Base-by-base conservation (phyloP, 139 green algal genomes). In the Monoraphidium neglectum region DNA sequence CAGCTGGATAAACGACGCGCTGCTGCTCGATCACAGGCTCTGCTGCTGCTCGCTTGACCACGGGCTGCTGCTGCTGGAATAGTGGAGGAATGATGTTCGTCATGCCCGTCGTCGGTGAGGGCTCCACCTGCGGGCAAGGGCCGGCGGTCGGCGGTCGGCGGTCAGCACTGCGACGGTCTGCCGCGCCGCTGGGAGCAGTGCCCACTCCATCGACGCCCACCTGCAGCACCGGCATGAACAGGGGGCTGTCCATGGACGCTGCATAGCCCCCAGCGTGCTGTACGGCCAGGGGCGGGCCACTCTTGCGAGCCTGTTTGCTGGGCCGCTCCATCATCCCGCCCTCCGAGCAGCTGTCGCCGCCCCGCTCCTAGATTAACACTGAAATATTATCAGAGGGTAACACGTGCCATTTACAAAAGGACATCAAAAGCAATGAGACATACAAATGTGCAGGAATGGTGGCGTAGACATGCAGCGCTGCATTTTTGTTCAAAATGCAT, bases 81-180 rank as follows among this genome's bases (percentile, higher is more conserved):
- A 89, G 53, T 28, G 78, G 84, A 24, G 82, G 81, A n/a, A 82
- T 84, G 37, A 86, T 43, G 32, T 84, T 62, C 30, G 82, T 70
- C 8, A 86, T 82, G 13, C 85, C 85, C 1, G 85, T 90, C 15
- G 85, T 90, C 40, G 85, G 85, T 18, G 78, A 86, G 10, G 85
- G 82, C 74, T 90, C 85, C 16, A 83, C 81, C 83, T 85, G 86
- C 43, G 49, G 28, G 77, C 47, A 57, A 18, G 49, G 23, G 46
- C 60, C 63, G 23, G 21, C 38, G 63, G 15, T 43, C n/a, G 61
- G 61, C 76, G 59, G 47, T 10, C 18, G 26, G 36, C 46, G 28
- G 46, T 33, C 30, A 54, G 26, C 30, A 46, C 30, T 28, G 37
- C 30, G 18, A 10, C 18, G 51, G 47, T 47, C 56, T 43, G 10